Base-by-base conservation (phyloP, 176 grass and related monocot species). In the Oryza officinalis region DNA sequence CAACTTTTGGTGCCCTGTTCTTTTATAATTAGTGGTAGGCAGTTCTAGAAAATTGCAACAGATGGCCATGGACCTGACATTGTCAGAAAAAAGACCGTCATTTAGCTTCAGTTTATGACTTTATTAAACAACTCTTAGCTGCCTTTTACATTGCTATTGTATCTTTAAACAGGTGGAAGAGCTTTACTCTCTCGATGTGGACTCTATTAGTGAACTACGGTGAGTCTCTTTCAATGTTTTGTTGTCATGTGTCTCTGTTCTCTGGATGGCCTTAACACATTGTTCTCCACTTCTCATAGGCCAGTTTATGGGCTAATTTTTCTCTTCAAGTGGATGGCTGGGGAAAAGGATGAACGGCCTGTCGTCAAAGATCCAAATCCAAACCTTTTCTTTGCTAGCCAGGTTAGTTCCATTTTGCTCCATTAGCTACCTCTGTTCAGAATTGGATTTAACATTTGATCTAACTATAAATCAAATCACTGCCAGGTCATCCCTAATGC, bases 261-360 rank as follows among this genome's bases (percentile, higher is more conserved):
- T 74, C 18, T 83, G 35, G 18, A 45, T 47, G 47, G 6, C 75
- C 13, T 69, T 68, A 80, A 83, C 63, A n/a, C 13, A 75, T 49
- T 75, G 2, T 32, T 80, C 18, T 69, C 27, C 45, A 52, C 40
- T 79, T 88, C 33, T 79, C 28, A 70, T 87, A 99, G 96, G 89
- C 96, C 96, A 75, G 89, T 96, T 66, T 96, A 96, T 81, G 91
- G 96, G 66, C 78, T 99, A 35, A 94, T 99, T 84, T 99, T 99
- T 85, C 87, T 99, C 74, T 99, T 96, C 88, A 99, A 99, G 86
- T 96, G 93, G 96, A 76, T 87, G 75, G 74, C 87, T 22, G 93
- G 93, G 44, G 93, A 95, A 78, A 94, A 88, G 76, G 93, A 94
- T 86, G 93, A 94, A 52, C 79, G 87, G 2, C 71, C 79, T 60